Evolutionary conservation across 352 stramenopile genomes (phyloP).

Genomic region (Pythium vanterpoolii): DNA sequence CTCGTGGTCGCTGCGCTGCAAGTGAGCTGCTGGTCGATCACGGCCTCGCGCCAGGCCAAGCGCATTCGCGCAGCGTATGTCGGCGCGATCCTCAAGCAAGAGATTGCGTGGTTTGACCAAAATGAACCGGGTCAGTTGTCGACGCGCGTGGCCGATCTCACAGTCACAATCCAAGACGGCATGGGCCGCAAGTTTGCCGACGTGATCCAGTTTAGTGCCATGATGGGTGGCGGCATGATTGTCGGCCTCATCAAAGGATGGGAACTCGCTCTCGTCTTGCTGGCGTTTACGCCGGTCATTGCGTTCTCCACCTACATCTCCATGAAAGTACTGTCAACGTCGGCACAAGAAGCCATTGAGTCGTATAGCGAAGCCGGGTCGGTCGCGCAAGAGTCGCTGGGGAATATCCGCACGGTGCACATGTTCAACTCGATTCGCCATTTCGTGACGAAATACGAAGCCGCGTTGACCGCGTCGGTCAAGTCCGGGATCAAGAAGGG

Average conservation of each 20-base stretch:
- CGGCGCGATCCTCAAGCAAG: not conserved
- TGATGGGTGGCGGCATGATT: constrained; percentile 31
- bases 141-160: constrained; percentile 43
- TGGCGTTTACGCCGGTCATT: constrained; percentile 36
- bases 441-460: constrained; percentile 30
- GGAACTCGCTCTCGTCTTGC: constrained; percentile 40
- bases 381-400: constrained; percentile 34
- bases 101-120: constrained; percentile 3
- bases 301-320: constrained; percentile 17
- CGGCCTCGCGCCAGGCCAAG: constrained; percentile 4
- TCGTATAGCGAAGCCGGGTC: constrained; percentile 33
- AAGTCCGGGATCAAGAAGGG: constrained; percentile 26
- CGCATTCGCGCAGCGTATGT: not conserved
- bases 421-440: constrained; percentile 31
- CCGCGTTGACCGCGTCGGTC: constrained; percentile 18
- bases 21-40: constrained; percentile 1
- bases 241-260: constrained; percentile 40
- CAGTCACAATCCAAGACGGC: constrained; percentile 13
- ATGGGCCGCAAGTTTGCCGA: constrained; percentile 31
- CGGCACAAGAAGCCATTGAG: constrained; percentile 18
- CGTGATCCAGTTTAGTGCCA: constrained; percentile 28
- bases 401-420: constrained; percentile 42
- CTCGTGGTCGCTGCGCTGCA: not conserved
- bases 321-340: constrained; percentile 1
- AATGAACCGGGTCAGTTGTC: constrained; percentile 28